Evolutionary conservation across 345 rosid species (phyloP), one percentile per base, ranked within the genome.

Genomic region (Hibiscus mutabilis): DNA sequence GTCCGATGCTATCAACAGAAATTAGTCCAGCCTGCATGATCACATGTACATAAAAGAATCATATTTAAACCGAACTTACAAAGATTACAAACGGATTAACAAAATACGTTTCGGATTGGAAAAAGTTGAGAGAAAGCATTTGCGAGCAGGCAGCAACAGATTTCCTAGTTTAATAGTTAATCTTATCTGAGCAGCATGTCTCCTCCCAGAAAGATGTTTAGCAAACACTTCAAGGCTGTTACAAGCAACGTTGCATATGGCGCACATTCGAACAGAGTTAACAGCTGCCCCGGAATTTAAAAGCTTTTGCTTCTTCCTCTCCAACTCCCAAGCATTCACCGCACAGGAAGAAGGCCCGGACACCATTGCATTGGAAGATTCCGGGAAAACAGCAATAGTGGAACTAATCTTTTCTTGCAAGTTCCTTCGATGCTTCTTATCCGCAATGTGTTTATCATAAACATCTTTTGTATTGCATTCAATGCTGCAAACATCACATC

Each of bases 191-290:
- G 84, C 71, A 69, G 75, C 75, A 70, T 84, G 87, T 68, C 81
- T 80, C 51, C 74, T 80, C 57, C 87, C 87, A 14, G 68, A 61
- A 66, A 82, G 82, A 76, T 84, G 85, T 63, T 65, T 44, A 22
- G 13, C 66, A 68, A 74, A 82, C 46, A 67, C 81, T 13, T 63
- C 75, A 19, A 75, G 68, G 65, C 84, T 80, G 67, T 78, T 82
- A 75, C 82, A 83, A 33, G 78, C 83, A 66, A 83, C 80, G 69
- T 82, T 82, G 79, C 91, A 85, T 63, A 83, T 62, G 24, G 75
- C 51, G 65, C 86, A 79, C 16, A 76, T 15, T 71, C 71, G 71
- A 22, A 84, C 83, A 60, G 89, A 83, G 73, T 80, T 84, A 71
- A 16, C 42, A 27, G 85, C 63, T 42, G 80, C 74, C 31, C 82